Conservation (phyloP, 768 basidiomycete species). For the Collybia sp. region DNA sequence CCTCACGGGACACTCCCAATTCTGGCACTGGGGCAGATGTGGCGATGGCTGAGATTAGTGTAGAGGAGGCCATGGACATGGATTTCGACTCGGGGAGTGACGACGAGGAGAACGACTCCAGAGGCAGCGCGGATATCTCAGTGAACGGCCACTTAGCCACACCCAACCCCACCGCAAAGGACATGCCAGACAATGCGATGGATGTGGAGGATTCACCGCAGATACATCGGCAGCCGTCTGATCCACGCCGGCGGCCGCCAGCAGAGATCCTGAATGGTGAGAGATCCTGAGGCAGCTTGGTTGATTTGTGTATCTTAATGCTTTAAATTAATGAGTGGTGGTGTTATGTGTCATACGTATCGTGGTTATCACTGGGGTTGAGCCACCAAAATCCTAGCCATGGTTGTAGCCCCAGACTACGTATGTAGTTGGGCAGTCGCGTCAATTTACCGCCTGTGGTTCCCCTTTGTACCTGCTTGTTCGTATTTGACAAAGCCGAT, state of each 20-base stretch:
- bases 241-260: slow-evolving; percentile 10
- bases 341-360: too few relatives aligned
- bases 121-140: not conserved
- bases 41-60: slow-evolving; percentile 21
- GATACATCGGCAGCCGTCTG: slow-evolving; percentile 1
- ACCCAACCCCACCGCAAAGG: not conserved
- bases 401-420: too few relatives aligned
- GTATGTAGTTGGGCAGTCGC: too few relatives aligned
- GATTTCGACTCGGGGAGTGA: slow-evolving; percentile 17
- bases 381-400: too few relatives aligned
- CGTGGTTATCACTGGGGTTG: too few relatives aligned
- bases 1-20: slow-evolving; percentile 35
- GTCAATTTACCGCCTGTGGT: too few relatives aligned
- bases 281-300: too few relatives aligned
- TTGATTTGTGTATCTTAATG: too few relatives aligned
- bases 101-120: slow-evolving; percentile 3
- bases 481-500: too few relatives aligned
- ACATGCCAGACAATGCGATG: not conserved
- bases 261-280: not conserved
- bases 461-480: too few relatives aligned
- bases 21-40: slow-evolving; percentile 30
- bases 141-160: not conserved
- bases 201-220: slow-evolving; percentile 1
- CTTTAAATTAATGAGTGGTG: too few relatives aligned
- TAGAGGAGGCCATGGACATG: slow-evolving; percentile 32